Conservation (phyloP, 257 asterid genomes). For the Solanum chaucha region DNA sequence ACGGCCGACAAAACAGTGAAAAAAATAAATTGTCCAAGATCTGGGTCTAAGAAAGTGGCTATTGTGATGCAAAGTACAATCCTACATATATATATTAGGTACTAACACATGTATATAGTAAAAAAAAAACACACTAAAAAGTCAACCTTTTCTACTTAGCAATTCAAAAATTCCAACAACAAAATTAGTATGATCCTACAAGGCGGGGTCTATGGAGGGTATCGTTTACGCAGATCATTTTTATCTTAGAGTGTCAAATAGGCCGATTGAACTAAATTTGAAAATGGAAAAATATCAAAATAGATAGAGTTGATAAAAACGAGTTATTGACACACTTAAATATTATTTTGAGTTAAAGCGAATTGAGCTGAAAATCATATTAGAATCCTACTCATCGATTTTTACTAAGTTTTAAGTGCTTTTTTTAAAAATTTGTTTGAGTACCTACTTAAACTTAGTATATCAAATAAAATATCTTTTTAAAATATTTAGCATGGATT, state of each 20-base stretch:
- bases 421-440: background rate
- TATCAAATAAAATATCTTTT: background rate
- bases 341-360: background rate
- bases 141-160: background rate
- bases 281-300: background rate
- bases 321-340: background rate
- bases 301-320: background rate
- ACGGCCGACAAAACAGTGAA: background rate
- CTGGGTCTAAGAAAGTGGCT: background rate
- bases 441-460: background rate
- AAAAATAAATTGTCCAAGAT: background rate
- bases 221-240: background rate
- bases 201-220: background rate
- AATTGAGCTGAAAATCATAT: background rate
- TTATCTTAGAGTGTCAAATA: background rate
- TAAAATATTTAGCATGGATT: too few relatives aligned
- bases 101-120: background rate
- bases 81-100: background rate
- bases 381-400: background rate
- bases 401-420: background rate
- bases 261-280: fast-evolving
- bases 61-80: background rate
- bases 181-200: background rate
- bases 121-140: background rate
- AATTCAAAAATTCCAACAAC: background rate